Conservation (phyloP, 2,329 filamentous ascomycete genomes). For the Cryphonectria naterciae region DNA sequence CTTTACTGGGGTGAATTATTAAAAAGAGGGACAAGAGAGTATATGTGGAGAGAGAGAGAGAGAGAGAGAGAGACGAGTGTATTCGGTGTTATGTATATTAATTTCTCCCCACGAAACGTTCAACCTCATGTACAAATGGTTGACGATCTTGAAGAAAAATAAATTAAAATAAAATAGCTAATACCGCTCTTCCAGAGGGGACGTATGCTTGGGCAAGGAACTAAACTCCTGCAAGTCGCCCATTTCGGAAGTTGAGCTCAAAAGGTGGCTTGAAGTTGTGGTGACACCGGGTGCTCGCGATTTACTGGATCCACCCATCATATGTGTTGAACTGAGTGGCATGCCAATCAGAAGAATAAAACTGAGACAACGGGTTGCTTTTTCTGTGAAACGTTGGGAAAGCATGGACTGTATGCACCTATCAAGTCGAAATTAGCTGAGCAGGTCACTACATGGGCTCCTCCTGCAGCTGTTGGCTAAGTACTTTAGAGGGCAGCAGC, state of each 20-base stretch:
- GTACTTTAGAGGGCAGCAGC: not conserved
- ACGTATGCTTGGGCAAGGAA: not conserved
- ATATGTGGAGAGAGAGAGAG: not conserved
- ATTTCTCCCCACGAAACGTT: not conserved
- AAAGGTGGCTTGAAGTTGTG: not conserved
- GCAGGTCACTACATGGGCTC: not conserved
- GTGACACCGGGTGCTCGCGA: not conserved
- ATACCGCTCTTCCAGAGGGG: not conserved
- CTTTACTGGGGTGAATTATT: conserved; percentile 42
- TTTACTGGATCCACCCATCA: not conserved
- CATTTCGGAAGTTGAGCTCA: not conserved
- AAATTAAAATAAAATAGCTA: not conserved
- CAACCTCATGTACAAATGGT: not conserved
- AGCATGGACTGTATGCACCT: not conserved
- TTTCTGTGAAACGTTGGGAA: not conserved
- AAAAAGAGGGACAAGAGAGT: not conserved
- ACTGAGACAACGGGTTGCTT: not conserved
- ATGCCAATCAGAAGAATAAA: not conserved
- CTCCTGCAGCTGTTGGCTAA: not conserved
- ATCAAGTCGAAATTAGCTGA: not conserved
- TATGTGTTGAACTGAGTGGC: not conserved
- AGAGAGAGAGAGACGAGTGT: not conserved
- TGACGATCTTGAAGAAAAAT: not conserved
- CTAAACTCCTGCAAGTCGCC: not conserved
- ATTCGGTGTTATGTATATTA: not conserved